Evolutionary conservation across 805 yeast species (phyloP), one percentile per base, ranked within the genome.

Genomic region (Yamadazyma paraphyllophila): DNA sequence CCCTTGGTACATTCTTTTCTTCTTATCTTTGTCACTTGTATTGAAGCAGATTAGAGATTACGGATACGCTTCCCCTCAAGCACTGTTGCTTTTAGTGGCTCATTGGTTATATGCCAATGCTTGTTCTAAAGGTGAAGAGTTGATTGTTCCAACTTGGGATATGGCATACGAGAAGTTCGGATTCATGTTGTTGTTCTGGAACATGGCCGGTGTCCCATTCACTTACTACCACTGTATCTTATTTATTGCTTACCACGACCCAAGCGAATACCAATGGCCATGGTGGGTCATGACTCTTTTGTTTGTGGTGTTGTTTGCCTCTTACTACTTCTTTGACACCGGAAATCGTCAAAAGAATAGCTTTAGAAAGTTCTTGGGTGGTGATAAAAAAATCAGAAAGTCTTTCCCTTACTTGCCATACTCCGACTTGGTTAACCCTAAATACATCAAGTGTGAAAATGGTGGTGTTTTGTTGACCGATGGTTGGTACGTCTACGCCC

Each of bases 111-210:
- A 94, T 62, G 96, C 96, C 50, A 92, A 94, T 61, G 97, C 97
- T 2, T 92, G 98, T 68, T 84, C 96, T 46, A 94, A 94, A 69
- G 99, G 98, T 57, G 99, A 94, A 70, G 98, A 94, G 65, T 74
- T 92, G 58, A 94, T 94, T 63, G 96, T 91, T 51, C 96, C 98
- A 57, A 87, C 96, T 14, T 94, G 99, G 98, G 99, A 94, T 67
- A 92, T 94, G 97, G 97, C 96, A 27, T 94, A 94, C 67, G 99
- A 94, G 67, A 94, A 94, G 71, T 94, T 94, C 59, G 99, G 99
- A n/a, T 94, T 94, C 76, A 91, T 94, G 98, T 80, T 94, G 54
- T 82, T 91, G 57, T 94, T 94, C 77, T 94, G 99, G 99, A 94
- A 94, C 73, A 89, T 94, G 65, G 97, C 97, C 27, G 99, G 99